Evolutionary conservation across 75 land plant genomes (phyloP), one percentile per base, ranked within the genome.

Genomic region (Cupressus sempervirens): DNA sequence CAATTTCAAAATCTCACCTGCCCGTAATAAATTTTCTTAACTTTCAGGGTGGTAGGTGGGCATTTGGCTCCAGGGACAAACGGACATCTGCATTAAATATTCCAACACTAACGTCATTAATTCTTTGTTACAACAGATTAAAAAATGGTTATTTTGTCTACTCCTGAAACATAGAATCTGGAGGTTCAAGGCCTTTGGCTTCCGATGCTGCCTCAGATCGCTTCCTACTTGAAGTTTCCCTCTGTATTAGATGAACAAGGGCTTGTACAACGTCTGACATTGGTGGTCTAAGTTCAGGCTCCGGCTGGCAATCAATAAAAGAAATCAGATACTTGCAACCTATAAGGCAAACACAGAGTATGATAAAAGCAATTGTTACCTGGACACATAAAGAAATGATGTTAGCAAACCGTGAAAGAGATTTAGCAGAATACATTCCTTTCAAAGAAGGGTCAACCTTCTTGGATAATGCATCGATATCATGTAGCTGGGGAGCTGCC

Each of bases 381-480:
- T 93, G 92, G 45, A 94, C 89, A 85, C 96, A 94, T 4, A 87
- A 86, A 35, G 93, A 86, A 20, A 93, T 91, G 62, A 94, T 88
- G 54, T 94, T 93, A 32, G 93, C 95, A 88, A 90, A 91, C 45
- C 90, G 85, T 20, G 95, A 93, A 50, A 94, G 82, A 5, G 95
- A 92, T 83, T 92, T 94, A 1, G 90, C 90, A 48, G 91, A 87
- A 76, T 90, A 93, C 40, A 82, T 70, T 80, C 95, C 95, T 62
- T 88, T 82, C 30, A 94, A 83, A 75, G 94, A 75, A 81, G 96
- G 94, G 82, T 94, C 96, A 35, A 94, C 95, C 93, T 93, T 94
- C 82, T 86, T 91, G 26, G 87, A 81, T 82, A 94, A 79, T 26
- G 94, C 90, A 85, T 91, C 91, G 82, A 94, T 94, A 65, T 94